Base-by-base conservation (phyloP, 2,329 filamentous ascomycete genomes). In the Dothidotthia symphoricarpi region DNA sequence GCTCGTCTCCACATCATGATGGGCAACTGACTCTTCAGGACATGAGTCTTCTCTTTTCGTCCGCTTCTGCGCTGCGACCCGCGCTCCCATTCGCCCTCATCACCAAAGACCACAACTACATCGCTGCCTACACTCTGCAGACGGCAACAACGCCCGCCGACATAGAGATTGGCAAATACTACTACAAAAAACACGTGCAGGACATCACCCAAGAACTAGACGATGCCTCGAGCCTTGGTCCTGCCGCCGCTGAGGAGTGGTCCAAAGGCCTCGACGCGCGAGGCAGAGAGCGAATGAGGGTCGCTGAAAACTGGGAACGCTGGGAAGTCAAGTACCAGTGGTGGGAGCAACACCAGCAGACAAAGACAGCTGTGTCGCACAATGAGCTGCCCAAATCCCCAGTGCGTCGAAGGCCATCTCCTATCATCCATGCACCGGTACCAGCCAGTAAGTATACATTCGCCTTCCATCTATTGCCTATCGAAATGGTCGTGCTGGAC, bases 161-260 rank as follows among this genome's bases (percentile, higher is more conserved):
- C 22, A 53, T 77, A 10, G 71, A 77, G 24, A 69, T 86, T 14
- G 76, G 74, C 9, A 91, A 89, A 60, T 71, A 81, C 32, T 90
- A 83, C 57, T 81, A 76, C 62, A 75, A 75, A 30, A 59, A 71
- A 16, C 78, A 89, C 41, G 73, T 88, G 24, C 74, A 82, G 16
- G 72, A 73, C 6, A 75, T 90, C 47, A 76, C 77, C 41, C 60
- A 69, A 22, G 81, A 87, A 54, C 80, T 87, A 49, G 69, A 78
- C 28, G 71, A 78, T 4, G 85, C 82, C 36, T 78, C 80, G 51
- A 67, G 71, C n/a, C 75, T 87, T 50, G 85, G 86, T n/a, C 54
- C 75, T 29, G 82, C 82, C 28, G 78, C 83, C 9, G 76, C 78
- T 3, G 83, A 88, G 51, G 86, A 90, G 63, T 93, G 87, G 86